Evolutionary conservation across 208 protist genomes (phyloP).

Genomic region (Crithidia acanthocephali): DNA sequence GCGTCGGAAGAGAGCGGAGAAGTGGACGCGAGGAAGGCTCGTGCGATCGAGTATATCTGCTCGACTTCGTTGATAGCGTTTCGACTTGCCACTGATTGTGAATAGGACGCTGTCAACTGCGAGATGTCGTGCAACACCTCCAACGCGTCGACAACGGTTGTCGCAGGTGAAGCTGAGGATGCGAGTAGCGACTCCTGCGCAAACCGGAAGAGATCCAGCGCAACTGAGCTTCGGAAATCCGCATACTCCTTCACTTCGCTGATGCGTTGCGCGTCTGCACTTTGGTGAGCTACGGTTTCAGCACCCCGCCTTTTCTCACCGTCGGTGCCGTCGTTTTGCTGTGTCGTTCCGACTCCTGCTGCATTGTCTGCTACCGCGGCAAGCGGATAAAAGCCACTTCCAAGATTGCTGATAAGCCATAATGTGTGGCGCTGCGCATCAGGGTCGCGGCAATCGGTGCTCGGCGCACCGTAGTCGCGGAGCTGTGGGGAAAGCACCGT

Average conservation of each 20-base stretch:
- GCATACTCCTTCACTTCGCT: not conserved
- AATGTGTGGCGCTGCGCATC: slow-evolving; percentile 18
- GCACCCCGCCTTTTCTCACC: not conserved
- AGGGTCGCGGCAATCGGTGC: not conserved
- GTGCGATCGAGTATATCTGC: not conserved
- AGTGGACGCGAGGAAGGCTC: not conserved
- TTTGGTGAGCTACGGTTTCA: not conserved
- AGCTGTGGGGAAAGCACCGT: slow-evolving; percentile 10
- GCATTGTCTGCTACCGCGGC: not conserved
- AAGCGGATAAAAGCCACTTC: not conserved
- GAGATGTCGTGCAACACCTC: not conserved
- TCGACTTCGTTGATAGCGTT: not conserved
- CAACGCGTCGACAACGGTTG: not conserved
- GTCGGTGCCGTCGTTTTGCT: not conserved
- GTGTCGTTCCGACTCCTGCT: not conserved
- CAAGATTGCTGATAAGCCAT: slow-evolving; percentile 24
- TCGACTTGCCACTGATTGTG: not conserved
- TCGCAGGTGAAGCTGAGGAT: not conserved
- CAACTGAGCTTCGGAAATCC: slow-evolving; percentile 2
- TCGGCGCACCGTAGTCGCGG: not conserved
- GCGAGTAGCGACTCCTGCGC: not conserved
- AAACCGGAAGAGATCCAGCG: not conserved
- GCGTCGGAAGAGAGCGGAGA: slow-evolving; percentile 9
- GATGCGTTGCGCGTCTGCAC: too few species aligned
- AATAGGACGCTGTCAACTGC: not conserved